Evolutionary conservation across 257 asterid species (phyloP), one percentile per base, ranked within the genome.

Genomic region (Echites panduratus): DNA sequence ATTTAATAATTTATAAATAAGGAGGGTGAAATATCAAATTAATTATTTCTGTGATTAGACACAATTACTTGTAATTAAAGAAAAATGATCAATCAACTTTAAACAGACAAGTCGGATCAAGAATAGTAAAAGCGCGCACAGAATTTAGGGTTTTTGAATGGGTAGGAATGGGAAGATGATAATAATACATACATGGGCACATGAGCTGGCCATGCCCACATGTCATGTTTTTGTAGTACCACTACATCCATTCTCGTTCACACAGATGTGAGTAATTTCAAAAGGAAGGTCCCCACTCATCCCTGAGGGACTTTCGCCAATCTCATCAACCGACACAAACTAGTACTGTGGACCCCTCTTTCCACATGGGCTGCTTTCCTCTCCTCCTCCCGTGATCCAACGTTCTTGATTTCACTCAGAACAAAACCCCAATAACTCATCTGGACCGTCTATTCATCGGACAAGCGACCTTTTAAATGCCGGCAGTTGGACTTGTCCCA

Each of bases 401-500:
- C 72, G 71, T 4, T n/a, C 57, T 58, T 0, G 41, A 68, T 44
- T 48, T 44, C 32, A 26, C n/a, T 48, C 71, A 11, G 12, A 3
- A 4, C 16, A 38, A 59, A 12, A 14, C 68, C 14, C 73, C 50
- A 56, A 1, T 35, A 63, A 27, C 22, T 48, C 43, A 76, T 72
- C 72, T 73, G 24, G 58, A 41, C 78, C 75, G 68, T 75, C 45
- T 8, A 76, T 44, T 14, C 29, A 17, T 20, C 47, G 50, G 72
- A 32, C 75, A 72, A 5, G 75, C 75, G 57, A 73, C 43, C 73
- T 80, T 73, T 80, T 73, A 70, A 72, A 72, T 74, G 10, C 70
- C 14, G 78, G 74, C 52, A 53, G 84, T 68, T 81, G 65, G 78
- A 59, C 76, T 56, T 54, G 43, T 49, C 85, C 86, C 82, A 82